These are phyloP conservation scores for Phytophthora pistaciae DNA, from an alignment of 352 stramenopile genomes.

Conservation along the genomic window DNA sequence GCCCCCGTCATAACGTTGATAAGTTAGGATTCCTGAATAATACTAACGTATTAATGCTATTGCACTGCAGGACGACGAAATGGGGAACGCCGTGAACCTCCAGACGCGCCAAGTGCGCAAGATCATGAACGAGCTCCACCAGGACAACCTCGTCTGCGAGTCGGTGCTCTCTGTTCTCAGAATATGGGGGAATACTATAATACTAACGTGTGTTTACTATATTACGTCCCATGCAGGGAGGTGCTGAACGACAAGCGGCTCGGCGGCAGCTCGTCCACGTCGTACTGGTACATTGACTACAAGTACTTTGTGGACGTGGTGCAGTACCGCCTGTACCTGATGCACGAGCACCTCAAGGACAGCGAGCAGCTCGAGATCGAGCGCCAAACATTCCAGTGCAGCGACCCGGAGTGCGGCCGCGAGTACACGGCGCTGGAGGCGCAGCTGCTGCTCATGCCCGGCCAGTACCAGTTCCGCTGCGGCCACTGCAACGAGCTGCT, in stretches of 20 bases:
- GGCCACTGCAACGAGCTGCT: conserved; percentile 88
- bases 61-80: conserved; percentile 78
- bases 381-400: conserved; percentile 89
- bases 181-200: conserved; percentile 5
- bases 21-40: neutral
- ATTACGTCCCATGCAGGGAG: conserved; percentile 53
- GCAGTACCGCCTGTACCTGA: conserved; percentile 89
- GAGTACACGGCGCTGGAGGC: conserved; percentile 90
- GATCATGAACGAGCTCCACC: conserved; percentile 90
- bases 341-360: conserved; percentile 89
- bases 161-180: conserved; percentile 33
- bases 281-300: conserved; percentile 94
- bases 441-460: conserved; percentile 83
- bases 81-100: conserved; percentile 89
- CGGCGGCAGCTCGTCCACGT: conserved; percentile 87
- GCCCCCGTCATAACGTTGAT: neutral
- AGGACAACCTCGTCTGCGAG: conserved; percentile 89
- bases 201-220: conserved; percentile 6
- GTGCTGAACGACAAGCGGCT: conserved; percentile 89
- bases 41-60: conserved; percentile 3
- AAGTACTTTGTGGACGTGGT: conserved; percentile 93
- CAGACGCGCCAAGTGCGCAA: conserved; percentile 91
- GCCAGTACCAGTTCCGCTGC: conserved; percentile 87
- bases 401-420: conserved; percentile 83
- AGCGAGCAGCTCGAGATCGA: conserved; percentile 90